Conservation (phyloP, 106 monocot species). For the Dendrobium catenatum region DNA sequence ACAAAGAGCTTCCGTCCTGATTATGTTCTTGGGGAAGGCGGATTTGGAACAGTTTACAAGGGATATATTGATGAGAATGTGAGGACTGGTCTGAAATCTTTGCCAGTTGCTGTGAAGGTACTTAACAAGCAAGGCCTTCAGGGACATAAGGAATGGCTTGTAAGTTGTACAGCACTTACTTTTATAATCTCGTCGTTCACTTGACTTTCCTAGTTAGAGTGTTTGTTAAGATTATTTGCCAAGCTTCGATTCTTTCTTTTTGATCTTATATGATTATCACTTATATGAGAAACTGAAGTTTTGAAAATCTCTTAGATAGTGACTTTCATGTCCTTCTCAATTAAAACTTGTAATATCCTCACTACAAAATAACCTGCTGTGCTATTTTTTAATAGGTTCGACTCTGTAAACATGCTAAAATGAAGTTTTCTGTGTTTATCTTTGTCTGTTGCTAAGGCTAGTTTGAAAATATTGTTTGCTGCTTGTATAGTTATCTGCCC, state of each 20-base stretch:
- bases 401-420: neutral
- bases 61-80: constrained; percentile 96
- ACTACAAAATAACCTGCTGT: no score
- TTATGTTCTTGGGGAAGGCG: constrained; percentile 94
- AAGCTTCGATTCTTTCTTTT: neutral
- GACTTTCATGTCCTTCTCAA: no score
- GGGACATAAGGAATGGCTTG: constrained; percentile 74
- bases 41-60: constrained; percentile 93
- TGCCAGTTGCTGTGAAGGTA: constrained; percentile 79
- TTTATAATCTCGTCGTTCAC: no score
- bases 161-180: constrained; percentile 16
- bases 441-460: neutral
- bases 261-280: neutral
- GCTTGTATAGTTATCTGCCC: neutral
- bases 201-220: no score
- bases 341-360: no score
- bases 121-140: constrained; percentile 69
- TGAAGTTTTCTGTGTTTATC: neutral
- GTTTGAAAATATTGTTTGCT: neutral
- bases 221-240: neutral
- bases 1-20: constrained; percentile 90
- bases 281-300: no score
- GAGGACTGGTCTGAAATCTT: constrained; percentile 75
- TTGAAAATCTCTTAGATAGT: no score
- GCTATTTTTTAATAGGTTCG: neutral